Base-by-base conservation (phyloP, 768 basidiomycete species). In the Amanita phalloides region DNA sequence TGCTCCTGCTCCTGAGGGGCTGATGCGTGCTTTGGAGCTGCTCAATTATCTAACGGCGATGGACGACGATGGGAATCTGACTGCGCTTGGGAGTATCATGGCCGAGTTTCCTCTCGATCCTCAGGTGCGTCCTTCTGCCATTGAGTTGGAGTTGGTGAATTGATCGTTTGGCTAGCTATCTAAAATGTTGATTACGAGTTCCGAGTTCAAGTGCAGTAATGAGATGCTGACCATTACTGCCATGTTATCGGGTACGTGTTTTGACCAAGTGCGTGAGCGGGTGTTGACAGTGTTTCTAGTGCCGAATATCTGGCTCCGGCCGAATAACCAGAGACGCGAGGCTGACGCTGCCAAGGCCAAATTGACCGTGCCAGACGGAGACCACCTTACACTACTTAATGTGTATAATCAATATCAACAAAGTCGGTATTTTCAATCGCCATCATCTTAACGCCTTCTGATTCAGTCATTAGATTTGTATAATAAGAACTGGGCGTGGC, bases 21-120 rank as follows among this genome's bases (percentile, higher is more conserved):
- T 98, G 45, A 96, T 98, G 93, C 84, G 94, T 53, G 95, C 95
- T 8, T 70, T 98, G 48, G 95, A 98, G 65, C 68, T 97, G 35
- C 75, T 99, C 44, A 94, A 98, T 62, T 95, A 84, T 66, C 76
- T 98, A 42, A 81, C 84, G 4, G 95, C 94, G 0, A 71, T 99
- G 54, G 92, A 98, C 61, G 92, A 96, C 58, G 91, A 96, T 2
- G 94, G 95, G 10, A 81, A 90, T 47, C 66, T 99, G 53, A 98
- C 96, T 0, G 67, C 82, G 0, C 70, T 98, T 6, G 96, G 96
- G 3, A 72, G 69, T 30, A 85, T 91, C 54, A 97, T 98, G 95
- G 95, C 96, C 0, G 92, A 97, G 59, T 98, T 98, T 73, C 96
- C 95, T 9, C 76, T 99, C 13, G 96, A 98, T 65, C 96, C 95